Evolutionary conservation across 495 filamentous ascomycete genomes (phyloP).

Genomic region (Penicillium cosmopolitanum): DNA sequence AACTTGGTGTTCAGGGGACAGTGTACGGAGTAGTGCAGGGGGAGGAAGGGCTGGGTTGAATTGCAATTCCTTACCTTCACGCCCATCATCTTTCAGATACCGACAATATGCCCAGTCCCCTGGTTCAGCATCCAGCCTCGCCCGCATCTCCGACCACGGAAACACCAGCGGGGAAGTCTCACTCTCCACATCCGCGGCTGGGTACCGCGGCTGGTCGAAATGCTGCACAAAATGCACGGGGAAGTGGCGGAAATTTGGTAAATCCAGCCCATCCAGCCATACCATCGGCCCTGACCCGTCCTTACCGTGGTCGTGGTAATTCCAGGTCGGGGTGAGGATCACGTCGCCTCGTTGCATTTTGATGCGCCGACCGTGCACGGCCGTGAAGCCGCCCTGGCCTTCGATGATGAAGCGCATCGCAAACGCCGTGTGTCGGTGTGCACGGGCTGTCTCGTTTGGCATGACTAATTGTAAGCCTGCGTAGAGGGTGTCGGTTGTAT

Average conservation of each 20-base stretch:
- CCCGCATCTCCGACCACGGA: slow-evolving; percentile 44
- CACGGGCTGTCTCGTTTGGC: slow-evolving; percentile 51
- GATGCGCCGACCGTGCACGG: slow-evolving; percentile 50
- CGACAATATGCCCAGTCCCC: slow-evolving; percentile 31
- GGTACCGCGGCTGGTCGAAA: slow-evolving; percentile 45
- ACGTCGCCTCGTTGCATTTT: slow-evolving; percentile 53
- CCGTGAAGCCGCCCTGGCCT: slow-evolving; percentile 52
- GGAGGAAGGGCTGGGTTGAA: background rate
- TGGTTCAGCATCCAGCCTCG: slow-evolving; percentile 26
- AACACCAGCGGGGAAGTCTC: slow-evolving; percentile 42
- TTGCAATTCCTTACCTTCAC: slow-evolving; percentile 29
- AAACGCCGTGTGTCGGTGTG: slow-evolving; percentile 54
- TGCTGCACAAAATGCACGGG: slow-evolving; percentile 55
- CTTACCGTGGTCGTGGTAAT: slow-evolving; percentile 56
- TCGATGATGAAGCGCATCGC: slow-evolving; percentile 57
- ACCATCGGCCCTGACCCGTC: slow-evolving; percentile 55
- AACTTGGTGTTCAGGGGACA: background rate
- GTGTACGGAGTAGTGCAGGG: background rate
- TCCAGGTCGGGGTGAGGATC: slow-evolving; percentile 55
- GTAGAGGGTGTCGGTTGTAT: slow-evolving; percentile 57
- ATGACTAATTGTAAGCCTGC: slow-evolving; percentile 54
- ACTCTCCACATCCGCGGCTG: slow-evolving; percentile 42
- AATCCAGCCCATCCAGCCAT: slow-evolving; percentile 54
- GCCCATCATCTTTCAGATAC: slow-evolving; percentile 38
- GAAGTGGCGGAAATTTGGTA: slow-evolving; percentile 48